Percentiles rank a stretch among this genome's conserved stretches.
These are phyloP conservation scores for Citeromyces nyonsensis DNA, from an alignment of 805 yeast species.

Conservation along the genomic window DNA sequence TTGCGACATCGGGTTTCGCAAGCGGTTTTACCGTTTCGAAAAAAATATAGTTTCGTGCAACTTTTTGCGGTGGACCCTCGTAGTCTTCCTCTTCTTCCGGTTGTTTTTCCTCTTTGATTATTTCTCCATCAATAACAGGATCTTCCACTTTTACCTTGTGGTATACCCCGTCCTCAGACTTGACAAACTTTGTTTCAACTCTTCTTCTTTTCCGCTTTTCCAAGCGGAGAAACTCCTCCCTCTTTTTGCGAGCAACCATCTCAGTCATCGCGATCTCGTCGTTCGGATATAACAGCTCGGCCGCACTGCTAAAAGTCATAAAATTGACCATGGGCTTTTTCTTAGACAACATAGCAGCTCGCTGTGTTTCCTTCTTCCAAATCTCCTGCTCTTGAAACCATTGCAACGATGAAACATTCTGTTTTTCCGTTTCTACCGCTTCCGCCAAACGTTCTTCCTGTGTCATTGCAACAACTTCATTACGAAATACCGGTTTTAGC, in stretches of 20 bases:
- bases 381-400: slow-evolving; percentile 76
- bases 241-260: too few relatives aligned
- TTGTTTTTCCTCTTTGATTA: not conserved
- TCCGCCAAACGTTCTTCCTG: slow-evolving; percentile 65
- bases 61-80: slow-evolving; percentile 59
- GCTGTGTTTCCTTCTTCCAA: slow-evolving; percentile 61
- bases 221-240: too few relatives aligned
- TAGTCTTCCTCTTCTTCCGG: slow-evolving; percentile 9
- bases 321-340: slow-evolving; percentile 47
- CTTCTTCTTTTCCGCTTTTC: slow-evolving; percentile 2
- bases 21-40: slow-evolving; percentile 26
- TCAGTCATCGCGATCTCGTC: slow-evolving; percentile 42
- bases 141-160: not conserved
- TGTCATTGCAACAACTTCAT: slow-evolving; percentile 30
- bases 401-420: slow-evolving; percentile 58
- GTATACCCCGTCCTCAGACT: not conserved
- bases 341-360: slow-evolving; percentile 54
- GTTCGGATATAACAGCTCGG: slow-evolving; percentile 39
- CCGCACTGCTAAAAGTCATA: slow-evolving; percentile 31
- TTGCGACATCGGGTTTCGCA: slow-evolving; percentile 15
- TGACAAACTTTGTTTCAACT: slow-evolving; percentile 1
- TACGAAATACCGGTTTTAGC: slow-evolving; percentile 10
- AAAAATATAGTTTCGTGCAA: slow-evolving; percentile 38
- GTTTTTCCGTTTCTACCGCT: slow-evolving; percentile 75
- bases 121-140: slow-evolving; percentile 2